These are phyloP conservation scores for Paraphaeosphaeria sporulosa DNA, from an alignment of 2,329 filamentous ascomycete genomes.

Conservation along the genomic window DNA sequence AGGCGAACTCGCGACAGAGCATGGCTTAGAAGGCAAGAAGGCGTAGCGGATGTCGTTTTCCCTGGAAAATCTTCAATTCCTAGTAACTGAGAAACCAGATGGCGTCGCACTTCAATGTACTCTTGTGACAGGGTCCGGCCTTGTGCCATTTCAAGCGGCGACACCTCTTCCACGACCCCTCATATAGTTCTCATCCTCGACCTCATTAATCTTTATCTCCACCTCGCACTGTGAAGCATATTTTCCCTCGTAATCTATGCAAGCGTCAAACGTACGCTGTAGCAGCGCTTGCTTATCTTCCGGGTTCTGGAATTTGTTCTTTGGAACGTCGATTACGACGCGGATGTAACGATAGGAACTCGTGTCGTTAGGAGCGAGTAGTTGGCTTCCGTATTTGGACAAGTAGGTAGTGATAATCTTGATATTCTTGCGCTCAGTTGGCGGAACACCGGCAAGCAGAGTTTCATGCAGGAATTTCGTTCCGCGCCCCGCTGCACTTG, in stretches of 20 bases:
- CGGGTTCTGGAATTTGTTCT: background rate
- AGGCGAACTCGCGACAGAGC: too few species aligned
- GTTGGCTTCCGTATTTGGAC: background rate
- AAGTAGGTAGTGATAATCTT: background rate
- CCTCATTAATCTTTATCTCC: conserved; percentile 7
- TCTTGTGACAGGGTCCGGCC: background rate
- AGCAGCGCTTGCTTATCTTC: conserved; percentile 6
- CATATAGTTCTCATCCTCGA: background rate
- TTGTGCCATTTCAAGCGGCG: background rate
- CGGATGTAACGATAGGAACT: background rate
- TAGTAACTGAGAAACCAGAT: too few species aligned
- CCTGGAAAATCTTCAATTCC: too few species aligned
- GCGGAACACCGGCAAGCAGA: background rate
- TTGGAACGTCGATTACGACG: conserved; percentile 6
- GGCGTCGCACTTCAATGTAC: background rate
- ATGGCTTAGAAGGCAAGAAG: too few species aligned
- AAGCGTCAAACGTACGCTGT: conserved; percentile 3
- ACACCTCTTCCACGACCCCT: background rate
- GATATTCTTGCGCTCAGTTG: background rate
- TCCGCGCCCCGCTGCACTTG: background rate
- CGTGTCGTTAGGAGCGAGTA: background rate
- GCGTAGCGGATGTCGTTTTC: too few species aligned
- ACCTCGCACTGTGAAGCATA: conserved; percentile 6
- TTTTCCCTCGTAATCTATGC: conserved; percentile 2
- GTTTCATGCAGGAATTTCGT: background rate